Evolutionary conservation across 805 yeast genomes (phyloP).

Genomic region (Saturnispora sanitii): DNA sequence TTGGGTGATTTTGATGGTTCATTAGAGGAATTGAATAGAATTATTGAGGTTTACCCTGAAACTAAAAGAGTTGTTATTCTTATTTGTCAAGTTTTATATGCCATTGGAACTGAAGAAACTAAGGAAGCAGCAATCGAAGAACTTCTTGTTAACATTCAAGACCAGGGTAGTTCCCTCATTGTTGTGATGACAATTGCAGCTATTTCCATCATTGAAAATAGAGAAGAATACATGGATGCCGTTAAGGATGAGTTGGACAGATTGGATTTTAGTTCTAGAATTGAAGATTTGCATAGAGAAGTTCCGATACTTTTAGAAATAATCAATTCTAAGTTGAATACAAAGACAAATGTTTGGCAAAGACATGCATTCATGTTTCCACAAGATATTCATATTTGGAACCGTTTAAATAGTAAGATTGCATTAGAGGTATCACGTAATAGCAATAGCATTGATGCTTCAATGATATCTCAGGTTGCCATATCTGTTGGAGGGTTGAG

Average conservation of each 20-base stretch:
- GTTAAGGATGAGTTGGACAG: slow-evolving; percentile 58
- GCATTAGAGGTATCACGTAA: slow-evolving; percentile 50
- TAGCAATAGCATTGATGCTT: slow-evolving; percentile 40
- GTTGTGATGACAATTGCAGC: slow-evolving; percentile 74
- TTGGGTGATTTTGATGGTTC: slow-evolving; percentile 53
- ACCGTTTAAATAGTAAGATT: slow-evolving; percentile 41
- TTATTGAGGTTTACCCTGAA: slow-evolving; percentile 48
- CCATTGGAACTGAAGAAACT: slow-evolving; percentile 65
- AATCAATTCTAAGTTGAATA: slow-evolving; percentile 34
- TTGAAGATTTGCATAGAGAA: slow-evolving; percentile 40
- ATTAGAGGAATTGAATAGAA: slow-evolving; percentile 52
- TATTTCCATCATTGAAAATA: slow-evolving; percentile 55
- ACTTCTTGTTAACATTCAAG: slow-evolving; percentile 53
- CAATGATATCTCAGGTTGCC: slow-evolving; percentile 43
- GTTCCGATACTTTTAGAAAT: slow-evolving; percentile 52
- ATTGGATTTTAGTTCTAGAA: slow-evolving; percentile 34
- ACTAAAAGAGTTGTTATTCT: slow-evolving; percentile 61
- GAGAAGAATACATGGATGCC: slow-evolving; percentile 45
- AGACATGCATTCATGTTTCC: slow-evolving; percentile 70
- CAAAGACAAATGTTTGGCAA: slow-evolving; percentile 40
- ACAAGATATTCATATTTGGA: slow-evolving; percentile 60
- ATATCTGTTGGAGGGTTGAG: slow-evolving; percentile 37
- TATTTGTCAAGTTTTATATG: slow-evolving; percentile 71
- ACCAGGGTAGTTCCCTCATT: slow-evolving; percentile 53
- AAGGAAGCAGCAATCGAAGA: slow-evolving; percentile 81